Evolutionary conservation across 768 basidiomycete genomes (phyloP).

Genomic region (Gloeopeniophorella convolvens): DNA sequence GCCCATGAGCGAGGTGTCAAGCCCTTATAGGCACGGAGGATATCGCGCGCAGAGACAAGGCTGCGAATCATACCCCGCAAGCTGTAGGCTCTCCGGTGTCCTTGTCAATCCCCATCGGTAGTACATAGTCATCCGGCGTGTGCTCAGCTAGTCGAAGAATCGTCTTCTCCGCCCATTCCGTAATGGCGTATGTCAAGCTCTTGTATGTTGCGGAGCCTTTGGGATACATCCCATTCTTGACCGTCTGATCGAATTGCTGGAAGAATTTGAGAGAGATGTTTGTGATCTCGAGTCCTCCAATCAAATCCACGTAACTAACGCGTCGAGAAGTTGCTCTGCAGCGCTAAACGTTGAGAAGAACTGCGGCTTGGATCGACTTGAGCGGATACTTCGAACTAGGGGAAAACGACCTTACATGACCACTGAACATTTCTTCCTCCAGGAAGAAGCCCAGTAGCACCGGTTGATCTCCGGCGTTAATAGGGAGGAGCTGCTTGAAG

Average conservation of each 20-base stretch:
- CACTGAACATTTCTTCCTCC: constrained; percentile 6
- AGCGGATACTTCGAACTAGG: neutral
- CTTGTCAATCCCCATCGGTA: neutral
- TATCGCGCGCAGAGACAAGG: neutral
- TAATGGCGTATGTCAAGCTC: neutral
- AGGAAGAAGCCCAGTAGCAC: constrained; percentile 2
- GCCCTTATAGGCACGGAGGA: neutral
- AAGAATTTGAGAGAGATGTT: constrained; percentile 4
- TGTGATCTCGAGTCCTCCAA: constrained; percentile 5
- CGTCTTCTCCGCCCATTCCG: neutral
- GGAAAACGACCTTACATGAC: neutral
- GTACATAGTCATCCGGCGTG: constrained; percentile 5
- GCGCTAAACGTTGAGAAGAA: constrained; percentile 7
- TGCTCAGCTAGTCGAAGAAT: constrained; percentile 1
- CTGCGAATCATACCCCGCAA: neutral
- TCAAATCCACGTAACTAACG: constrained; percentile 3
- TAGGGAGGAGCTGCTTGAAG: constrained; percentile 5
- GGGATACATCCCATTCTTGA: neutral
- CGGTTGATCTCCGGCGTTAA: neutral
- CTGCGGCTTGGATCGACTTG: constrained; percentile 1
- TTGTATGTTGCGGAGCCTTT: neutral
- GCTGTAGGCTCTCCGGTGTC: neutral
- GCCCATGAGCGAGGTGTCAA: constrained; percentile 6
- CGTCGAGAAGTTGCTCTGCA: constrained; percentile 2
- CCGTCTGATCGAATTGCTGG: constrained; percentile 4